A percentile compares a stretch with the other conserved stretches of the same genome.
These are phyloP conservation scores for Phytophthora nicotianae DNA, from an alignment of 352 stramenopile genomes.

Conservation along the genomic window DNA sequence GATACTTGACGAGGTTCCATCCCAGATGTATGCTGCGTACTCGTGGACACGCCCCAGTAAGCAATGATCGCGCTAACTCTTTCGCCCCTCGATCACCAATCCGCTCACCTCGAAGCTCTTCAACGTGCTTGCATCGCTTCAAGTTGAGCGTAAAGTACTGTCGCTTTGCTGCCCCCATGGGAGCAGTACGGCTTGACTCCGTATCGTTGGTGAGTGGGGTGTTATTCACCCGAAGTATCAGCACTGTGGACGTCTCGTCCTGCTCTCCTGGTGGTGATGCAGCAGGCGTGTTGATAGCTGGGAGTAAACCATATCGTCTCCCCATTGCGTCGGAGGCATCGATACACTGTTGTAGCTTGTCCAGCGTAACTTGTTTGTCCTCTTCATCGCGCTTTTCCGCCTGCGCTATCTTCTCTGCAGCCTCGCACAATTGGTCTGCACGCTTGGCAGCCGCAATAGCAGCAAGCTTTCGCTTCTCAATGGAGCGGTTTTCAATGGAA, in stretches of 20 bases:
- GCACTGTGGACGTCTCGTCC: constrained; percentile 56
- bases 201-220: background rate
- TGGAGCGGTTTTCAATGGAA: constrained; percentile 40
- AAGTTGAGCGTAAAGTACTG: constrained; percentile 77
- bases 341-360: constrained; percentile 43
- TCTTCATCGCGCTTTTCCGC: constrained; percentile 29
- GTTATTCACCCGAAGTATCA: constrained; percentile 61
- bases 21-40: constrained; percentile 60
- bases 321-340: constrained; percentile 47
- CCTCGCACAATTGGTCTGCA: constrained; percentile 16
- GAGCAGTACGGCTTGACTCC: background rate
- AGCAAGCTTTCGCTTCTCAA: constrained; percentile 25
- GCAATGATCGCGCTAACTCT: constrained; percentile 61
- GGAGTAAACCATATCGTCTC: constrained; percentile 52
- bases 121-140: constrained; percentile 76
- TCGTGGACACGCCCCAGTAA: constrained; percentile 70
- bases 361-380: constrained; percentile 6
- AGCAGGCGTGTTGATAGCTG: constrained; percentile 55
- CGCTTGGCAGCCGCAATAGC: constrained; percentile 12
- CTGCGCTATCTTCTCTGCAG: constrained; percentile 16
- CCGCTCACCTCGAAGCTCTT: constrained; percentile 56
- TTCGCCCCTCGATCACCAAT: constrained; percentile 64
- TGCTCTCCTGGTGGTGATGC: constrained; percentile 38
- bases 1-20: constrained; percentile 74
- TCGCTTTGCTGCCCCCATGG: constrained; percentile 32